A percentile compares a stretch with the other conserved stretches of the same genome.
Evolutionary conservation across 2,329 filamentous ascomycete species (phyloP).

Genomic region (Fusarium dlaminii): DNA sequence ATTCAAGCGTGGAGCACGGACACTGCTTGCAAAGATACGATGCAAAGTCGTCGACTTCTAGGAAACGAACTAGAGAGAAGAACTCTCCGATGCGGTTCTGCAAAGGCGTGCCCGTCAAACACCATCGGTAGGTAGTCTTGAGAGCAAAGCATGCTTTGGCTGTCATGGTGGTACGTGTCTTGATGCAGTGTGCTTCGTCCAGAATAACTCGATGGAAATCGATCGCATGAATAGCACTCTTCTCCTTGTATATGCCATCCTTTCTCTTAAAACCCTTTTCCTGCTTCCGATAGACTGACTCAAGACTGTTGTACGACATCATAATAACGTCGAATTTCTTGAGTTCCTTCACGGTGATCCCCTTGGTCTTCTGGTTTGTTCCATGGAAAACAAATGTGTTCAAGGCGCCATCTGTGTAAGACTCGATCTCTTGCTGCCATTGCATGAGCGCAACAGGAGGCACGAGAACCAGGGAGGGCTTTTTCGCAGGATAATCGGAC

Average conservation of each 20-base stretch:
- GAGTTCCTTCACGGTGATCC: conserved; percentile 76
- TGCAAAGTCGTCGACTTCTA: conserved; percentile 88
- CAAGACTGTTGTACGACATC: conserved; percentile 93
- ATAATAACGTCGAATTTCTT: conserved; percentile 92
- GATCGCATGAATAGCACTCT: conserved; percentile 83
- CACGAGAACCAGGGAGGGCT: conserved; percentile 87
- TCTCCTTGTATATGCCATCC: conserved; percentile 81
- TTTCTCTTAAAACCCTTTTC: conserved; percentile 88
- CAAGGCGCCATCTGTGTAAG: conserved; percentile 86
- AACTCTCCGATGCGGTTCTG: conserved; percentile 98
- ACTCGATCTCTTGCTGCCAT: conserved; percentile 84
- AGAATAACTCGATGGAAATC: conserved; percentile 91
- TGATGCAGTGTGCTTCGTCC: conserved; percentile 97
- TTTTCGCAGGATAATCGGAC: conserved; percentile 89
- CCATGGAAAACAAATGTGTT: conserved; percentile 93
- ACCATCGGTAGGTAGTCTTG: conserved; percentile 91
- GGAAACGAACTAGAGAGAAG: conserved; percentile 91
- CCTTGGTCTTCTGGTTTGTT: conserved; percentile 84
- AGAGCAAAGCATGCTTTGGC: conserved; percentile 95
- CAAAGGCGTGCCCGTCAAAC: conserved; percentile 90
- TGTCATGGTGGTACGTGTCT: conserved; percentile 86
- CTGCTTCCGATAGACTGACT: conserved; percentile 92
- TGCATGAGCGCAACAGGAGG: conserved; percentile 96
- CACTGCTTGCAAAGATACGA: conserved; percentile 95
- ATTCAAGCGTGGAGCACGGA: conserved; percentile 82